Evolutionary conservation across 1,284 basidiomycete species (phyloP), one percentile per base, ranked within the genome.

Genomic region (Pseudozyma tsukubaensis): DNA sequence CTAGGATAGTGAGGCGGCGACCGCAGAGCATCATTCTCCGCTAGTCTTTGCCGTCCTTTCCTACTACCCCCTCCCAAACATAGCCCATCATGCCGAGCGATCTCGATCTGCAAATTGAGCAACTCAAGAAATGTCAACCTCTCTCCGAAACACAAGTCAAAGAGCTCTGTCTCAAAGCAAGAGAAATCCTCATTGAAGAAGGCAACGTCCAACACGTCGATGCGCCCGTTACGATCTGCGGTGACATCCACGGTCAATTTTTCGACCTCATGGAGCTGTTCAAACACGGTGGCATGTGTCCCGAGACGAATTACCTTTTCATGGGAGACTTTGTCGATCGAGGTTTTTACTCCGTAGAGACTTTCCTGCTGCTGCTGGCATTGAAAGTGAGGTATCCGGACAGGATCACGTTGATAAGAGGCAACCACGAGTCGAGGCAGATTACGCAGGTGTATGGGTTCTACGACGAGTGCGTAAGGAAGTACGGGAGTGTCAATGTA

Each of bases 241-340:
- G 96, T 19, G 97, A 99, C 86, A 99, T 99, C 57, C 96, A 99
- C 83, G 96, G 96, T 12, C 96, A 99, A 84, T 99, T 99, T 85
- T 97, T 92, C 85, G 96, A 99, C 85, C 89, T 99, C 75, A 91
- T 97, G 90, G 94, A 99, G 86, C 88, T 98, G 53, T 98, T 99
- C 89, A 92, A 92, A 84, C 91, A 97, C 37, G 97, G 96, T 29
- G 95, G 96, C 13, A 91, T 91, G 81, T 98, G 94, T 86, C 96
- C 96, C 55, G 91, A 94, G 36, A 97, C 96, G 10, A 96, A 94
- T 85, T 99, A 99, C 86, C 91, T 99, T 61, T 99, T 99, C 88
- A 96, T 99, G 92, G 95, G 81, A 43, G 81, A 82, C 54, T 82
- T 82, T 68, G 82, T 83, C 47, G 82, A 83, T 86, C 91, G 96